phyloP scores from a whole-genome alignment of 2,329 filamentous ascomycete species.

The Ambrosiella cleistominuta region DNA sequence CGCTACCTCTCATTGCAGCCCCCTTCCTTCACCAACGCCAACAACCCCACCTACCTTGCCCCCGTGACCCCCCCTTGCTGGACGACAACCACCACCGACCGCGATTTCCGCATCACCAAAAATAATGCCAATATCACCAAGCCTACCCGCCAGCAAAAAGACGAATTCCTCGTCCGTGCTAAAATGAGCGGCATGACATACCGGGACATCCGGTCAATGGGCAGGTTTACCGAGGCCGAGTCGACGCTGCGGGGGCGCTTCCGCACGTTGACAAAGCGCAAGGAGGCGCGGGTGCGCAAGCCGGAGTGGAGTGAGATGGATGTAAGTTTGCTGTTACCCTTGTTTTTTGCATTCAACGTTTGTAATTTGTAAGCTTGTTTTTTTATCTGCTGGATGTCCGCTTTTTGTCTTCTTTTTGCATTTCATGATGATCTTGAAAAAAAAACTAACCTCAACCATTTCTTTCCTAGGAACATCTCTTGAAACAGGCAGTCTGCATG shows the following conservation, averaged over 20 bases:
- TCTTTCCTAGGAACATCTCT: conserved; percentile 25
- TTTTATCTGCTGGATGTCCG: background rate
- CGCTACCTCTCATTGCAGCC: background rate
- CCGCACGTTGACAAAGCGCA: conserved; percentile 46
- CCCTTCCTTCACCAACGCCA: background rate
- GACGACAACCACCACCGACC: background rate
- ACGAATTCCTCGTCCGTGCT: conserved; percentile 34
- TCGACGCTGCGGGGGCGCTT: conserved; percentile 55
- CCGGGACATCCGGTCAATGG: conserved; percentile 38
- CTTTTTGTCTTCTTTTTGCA: background rate
- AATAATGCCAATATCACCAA: conserved; percentile 1
- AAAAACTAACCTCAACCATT: background rate
- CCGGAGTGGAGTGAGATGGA: conserved; percentile 46
- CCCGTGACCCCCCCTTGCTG: background rate
- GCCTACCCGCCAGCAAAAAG: conserved; percentile 18
- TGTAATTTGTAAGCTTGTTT: background rate
- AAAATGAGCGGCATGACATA: conserved; percentile 44
- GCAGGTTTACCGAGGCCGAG: conserved; percentile 45
- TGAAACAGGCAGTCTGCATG: conserved; percentile 27
- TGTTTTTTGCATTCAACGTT: background rate
- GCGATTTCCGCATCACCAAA: conserved; percentile 6
- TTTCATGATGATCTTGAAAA: background rate
- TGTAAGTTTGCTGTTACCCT: conserved; percentile 30
- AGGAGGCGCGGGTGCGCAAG: conserved; percentile 43
- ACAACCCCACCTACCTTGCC: background rate